Evolutionary conservation across 2,329 filamentous ascomycete genomes (phyloP), one percentile per base, ranked within the genome.

Genomic region (Helotiales sp.): DNA sequence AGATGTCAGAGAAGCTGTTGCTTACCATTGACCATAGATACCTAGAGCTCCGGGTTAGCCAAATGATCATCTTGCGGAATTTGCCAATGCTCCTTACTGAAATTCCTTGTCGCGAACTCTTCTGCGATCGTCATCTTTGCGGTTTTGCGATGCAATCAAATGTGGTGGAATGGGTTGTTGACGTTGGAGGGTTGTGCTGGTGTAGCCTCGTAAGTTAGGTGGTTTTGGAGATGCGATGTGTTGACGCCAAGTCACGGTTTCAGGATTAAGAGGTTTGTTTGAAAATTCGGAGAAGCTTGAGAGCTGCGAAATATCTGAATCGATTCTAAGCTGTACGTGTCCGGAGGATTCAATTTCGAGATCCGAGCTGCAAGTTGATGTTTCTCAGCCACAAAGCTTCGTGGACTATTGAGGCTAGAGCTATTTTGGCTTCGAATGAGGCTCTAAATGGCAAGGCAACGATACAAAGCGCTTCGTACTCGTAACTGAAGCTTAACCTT

Each of bases 1-100:
- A 12, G 13, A 27, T 51, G 22, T 17, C 31, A 42, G 22, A 34
- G 30, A 36, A 54, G 38, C 36, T 50, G 31, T 24, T 60, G 71
- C 84, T 81, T 80, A 89, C 86, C 86, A 89, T 87, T 89, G 86
- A 74, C 84, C 86, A 70, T 89, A 89, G 75, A 89, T 89, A 75
- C 86, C 86, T 89, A 66, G 30, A 50, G 22, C 25, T 25, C 29
- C 47, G 3, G 6, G 53, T 71, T 67, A 71, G 67, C 58, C 27
- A 54, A 55, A 29, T 33, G n/a, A 27, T 9, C 30, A 24, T 31
- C 36, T 17, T 8, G 49, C 13, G 34, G 12, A 29, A 15, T 17
- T 3, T 27, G 7, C 17, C 34, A 47, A 46, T 33, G n/a, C 24
- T 50, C 77, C 86, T 70, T 79, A 89, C 86, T 90, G 76, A 90